These are phyloP conservation scores for Cyclotella baltica DNA, from an alignment of 108 stramenopile genomes.

Conservation along the genomic window DNA sequence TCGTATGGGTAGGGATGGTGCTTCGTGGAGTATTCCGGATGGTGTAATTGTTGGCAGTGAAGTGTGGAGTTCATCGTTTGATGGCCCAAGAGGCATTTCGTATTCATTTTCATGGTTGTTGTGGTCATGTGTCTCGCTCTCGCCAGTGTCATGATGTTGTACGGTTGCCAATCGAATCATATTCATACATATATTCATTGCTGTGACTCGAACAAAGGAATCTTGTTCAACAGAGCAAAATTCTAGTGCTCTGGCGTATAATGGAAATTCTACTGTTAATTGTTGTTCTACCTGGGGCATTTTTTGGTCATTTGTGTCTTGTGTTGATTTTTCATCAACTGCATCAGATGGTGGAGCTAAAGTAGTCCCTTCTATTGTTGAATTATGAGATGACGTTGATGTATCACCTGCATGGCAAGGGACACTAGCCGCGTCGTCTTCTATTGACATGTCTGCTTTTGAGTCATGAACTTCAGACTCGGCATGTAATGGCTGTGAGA, in stretches of 20 bases:
- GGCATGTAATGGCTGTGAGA: neutral
- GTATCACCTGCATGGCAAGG: neutral
- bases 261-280: slow-evolving; percentile 70
- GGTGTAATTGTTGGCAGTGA: slow-evolving; percentile 57
- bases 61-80: too few species aligned
- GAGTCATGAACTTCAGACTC: neutral
- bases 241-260: slow-evolving; percentile 87
- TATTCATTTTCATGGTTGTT: neutral
- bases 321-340: slow-evolving; percentile 2
- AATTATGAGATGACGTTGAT: neutral
- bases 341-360: neutral
- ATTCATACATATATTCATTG: slow-evolving; percentile 92
- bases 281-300: slow-evolving; percentile 1
- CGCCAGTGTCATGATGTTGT: slow-evolving; percentile 16
- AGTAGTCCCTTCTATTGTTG: neutral
- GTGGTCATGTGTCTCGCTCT: slow-evolving; percentile 7
- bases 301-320: slow-evolving; percentile 33
- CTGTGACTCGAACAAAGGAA: slow-evolving; percentile 86
- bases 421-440: neutral
- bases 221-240: slow-evolving; percentile 85
- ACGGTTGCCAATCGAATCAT: slow-evolving; percentile 80
- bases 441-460: neutral
- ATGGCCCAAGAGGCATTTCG: too few species aligned
- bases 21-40: slow-evolving; percentile 69
- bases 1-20: slow-evolving; percentile 67